Percentiles rank a stretch among this genome's conserved stretches.
phyloP scores from a whole-genome alignment of 164 flowering plant genomes.

The Chimonanthus salicifolius region DNA sequence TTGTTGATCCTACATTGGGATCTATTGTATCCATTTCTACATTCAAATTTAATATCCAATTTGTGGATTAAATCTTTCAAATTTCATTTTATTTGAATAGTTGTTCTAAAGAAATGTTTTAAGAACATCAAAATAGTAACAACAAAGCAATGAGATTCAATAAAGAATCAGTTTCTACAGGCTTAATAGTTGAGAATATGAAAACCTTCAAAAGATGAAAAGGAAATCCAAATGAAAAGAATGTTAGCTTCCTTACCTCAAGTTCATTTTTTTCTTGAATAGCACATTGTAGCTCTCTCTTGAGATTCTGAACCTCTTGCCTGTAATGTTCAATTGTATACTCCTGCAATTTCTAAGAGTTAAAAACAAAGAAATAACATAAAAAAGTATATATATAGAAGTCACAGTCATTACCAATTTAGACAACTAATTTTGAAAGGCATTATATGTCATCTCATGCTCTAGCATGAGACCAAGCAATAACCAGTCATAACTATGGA shows the following conservation, averaged over 20 bases:
- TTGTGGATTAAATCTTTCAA: too few species aligned
- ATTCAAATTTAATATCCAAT: too few species aligned
- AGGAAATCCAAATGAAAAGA: neutral
- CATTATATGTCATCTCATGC: too few species aligned
- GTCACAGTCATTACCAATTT: neutral
- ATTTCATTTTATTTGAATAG: too few species aligned
- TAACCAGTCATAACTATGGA: neutral
- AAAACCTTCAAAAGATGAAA: neutral
- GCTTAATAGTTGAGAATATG: neutral
- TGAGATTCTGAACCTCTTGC: conserved; percentile 51
- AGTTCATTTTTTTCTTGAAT: conserved; percentile 58
- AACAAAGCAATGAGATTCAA: too few species aligned
- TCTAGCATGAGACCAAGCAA: neutral
- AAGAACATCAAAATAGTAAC: too few species aligned
- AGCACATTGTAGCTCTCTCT: conserved; percentile 47
- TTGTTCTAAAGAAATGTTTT: too few species aligned
- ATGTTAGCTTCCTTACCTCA: conserved; percentile 42
- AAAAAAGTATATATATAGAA: neutral
- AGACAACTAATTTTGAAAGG: neutral
- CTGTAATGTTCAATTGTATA: conserved; percentile 31
- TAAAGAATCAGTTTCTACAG: too few species aligned
- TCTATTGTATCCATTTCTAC: too few species aligned
- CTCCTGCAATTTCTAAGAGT: conserved; percentile 29
- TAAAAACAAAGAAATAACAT: neutral
- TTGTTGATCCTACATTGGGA: too few species aligned